Base-by-base conservation (phyloP, 106 monocot genomes). In the Allium cepa region DNA sequence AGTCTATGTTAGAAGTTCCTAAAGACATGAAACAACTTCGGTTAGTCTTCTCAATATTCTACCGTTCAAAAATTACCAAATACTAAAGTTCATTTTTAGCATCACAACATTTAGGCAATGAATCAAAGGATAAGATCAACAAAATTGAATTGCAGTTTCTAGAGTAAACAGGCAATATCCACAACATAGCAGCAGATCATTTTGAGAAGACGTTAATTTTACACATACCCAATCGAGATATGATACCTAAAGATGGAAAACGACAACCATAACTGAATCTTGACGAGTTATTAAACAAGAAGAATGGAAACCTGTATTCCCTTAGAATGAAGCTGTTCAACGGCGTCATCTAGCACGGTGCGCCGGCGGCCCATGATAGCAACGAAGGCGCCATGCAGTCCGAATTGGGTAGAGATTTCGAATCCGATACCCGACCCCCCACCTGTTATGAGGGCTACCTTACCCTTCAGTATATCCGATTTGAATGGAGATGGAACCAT, bases 331-430 rank as follows among this genome's bases (percentile, higher is more conserved):
- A 90, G 94, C 15, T 64, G 76, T 7, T 69, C 60, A 62, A 83
- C 80, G 72, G 94, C 94, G 62, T 65, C 62, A 49, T 90, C 84
- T 66, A 94, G 66, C 65, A 90, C 90, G 59, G 76, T 69, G 74
- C 75, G 87, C 72, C 94, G 80, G 56, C 90, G 82, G 57, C 90
- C 94, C 94, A 94, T 90, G 84, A 90, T 60, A 74, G 90, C 90
- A 55, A 94, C 77, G 72, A 72, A 67, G 49, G 90, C 87, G 47
- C 94, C 94, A 36, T 94, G 90, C 18, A 59, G 61, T 10, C 90
- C 90, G 63, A 90, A 77, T 69, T 94, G 94, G 9, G 80, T 81
- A 53, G 84, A 76, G 49, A 94, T 87, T 70, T 85, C 94, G 64
- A 85, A 83, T 51, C 90, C 90, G 67, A 90, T 94, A 28, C 94